These are phyloP conservation scores for Rhytidiadelphus loreus DNA, from an alignment of 225 moss, liverwort and hornwort species.

Conservation along the genomic window DNA sequence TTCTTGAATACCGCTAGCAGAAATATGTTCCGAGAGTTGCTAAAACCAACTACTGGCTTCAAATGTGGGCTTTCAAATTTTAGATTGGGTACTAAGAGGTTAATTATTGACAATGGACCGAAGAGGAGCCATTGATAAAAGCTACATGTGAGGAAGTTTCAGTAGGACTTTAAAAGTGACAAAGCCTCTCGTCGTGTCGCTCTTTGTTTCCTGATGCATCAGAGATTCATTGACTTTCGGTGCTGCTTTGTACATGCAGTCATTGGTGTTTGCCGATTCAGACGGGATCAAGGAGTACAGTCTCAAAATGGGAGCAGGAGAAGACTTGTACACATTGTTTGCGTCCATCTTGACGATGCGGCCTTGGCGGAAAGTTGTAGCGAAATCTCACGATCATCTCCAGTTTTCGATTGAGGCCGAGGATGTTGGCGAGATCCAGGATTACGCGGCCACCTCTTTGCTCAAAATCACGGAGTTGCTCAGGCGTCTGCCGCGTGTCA, in stretches of 20 bases:
- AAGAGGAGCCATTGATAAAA: not conserved
- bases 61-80: not conserved
- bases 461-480: conserved; percentile 49
- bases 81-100: not conserved
- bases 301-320: conserved; percentile 56
- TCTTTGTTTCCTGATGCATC: not conserved
- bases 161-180: not conserved
- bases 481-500: conserved; percentile 46
- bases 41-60: not conserved
- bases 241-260: not conserved
- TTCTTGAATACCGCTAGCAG: not conserved
- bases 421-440: conserved; percentile 40
- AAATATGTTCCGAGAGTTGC: not conserved
- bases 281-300: conserved; percentile 52
- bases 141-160: not conserved
- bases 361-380: conserved; percentile 55
- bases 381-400: conserved; percentile 45
- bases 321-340: conserved; percentile 67
- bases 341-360: conserved; percentile 74
- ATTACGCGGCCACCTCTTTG: conserved; percentile 45
- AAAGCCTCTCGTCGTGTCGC: not conserved
- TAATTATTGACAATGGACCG: not conserved
- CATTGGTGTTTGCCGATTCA: conserved; percentile 57
- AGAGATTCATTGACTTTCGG: not conserved
- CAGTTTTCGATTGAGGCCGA: conserved; percentile 29